Evolutionary conservation across 106 monocot species (phyloP).

Genomic region (Dioscorea alata): DNA sequence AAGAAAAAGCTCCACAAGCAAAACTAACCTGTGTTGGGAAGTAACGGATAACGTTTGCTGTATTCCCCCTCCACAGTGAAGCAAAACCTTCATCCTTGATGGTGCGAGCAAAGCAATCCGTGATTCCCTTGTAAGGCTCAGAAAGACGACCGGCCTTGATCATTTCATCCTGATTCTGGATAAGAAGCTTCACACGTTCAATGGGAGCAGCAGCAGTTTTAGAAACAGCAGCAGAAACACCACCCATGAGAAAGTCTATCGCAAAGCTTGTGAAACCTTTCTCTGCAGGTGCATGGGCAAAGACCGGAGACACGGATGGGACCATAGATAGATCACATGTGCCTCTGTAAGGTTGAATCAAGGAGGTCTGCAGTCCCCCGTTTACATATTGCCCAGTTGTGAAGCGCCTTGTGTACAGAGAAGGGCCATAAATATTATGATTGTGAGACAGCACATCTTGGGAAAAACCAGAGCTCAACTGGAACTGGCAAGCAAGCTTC

Average conservation of each 20-base stretch:
- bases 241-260: slow-evolving; percentile 38
- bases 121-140: slow-evolving; percentile 34
- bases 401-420: slow-evolving; percentile 7
- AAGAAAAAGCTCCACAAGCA: not conserved
- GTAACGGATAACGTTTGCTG: slow-evolving; percentile 35
- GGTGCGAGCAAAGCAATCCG: slow-evolving; percentile 26
- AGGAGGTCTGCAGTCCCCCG: slow-evolving; percentile 18
- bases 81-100: slow-evolving; percentile 29
- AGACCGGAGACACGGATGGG: slow-evolving; percentile 19
- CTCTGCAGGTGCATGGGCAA: slow-evolving; percentile 31
- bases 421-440: slow-evolving; percentile 7
- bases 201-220: slow-evolving; percentile 45
- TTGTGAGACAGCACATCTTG: slow-evolving; percentile 14
- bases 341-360: not conserved
- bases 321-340: slow-evolving; percentile 8
- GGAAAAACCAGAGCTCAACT: slow-evolving; percentile 20
- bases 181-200: slow-evolving; percentile 42
- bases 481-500: slow-evolving; percentile 31
- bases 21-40: slow-evolving; percentile 34
- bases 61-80: slow-evolving; percentile 43
- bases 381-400: slow-evolving; percentile 18
- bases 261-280: slow-evolving; percentile 28
- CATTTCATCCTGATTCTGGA: slow-evolving; percentile 52
- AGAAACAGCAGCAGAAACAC: slow-evolving; percentile 41
- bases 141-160: slow-evolving; percentile 30